Percentiles rank a stretch among this genome's conserved stretches.
Evolutionary conservation across 192 early-diverging fungal species (phyloP).

Genomic region (Podila minutissima): DNA sequence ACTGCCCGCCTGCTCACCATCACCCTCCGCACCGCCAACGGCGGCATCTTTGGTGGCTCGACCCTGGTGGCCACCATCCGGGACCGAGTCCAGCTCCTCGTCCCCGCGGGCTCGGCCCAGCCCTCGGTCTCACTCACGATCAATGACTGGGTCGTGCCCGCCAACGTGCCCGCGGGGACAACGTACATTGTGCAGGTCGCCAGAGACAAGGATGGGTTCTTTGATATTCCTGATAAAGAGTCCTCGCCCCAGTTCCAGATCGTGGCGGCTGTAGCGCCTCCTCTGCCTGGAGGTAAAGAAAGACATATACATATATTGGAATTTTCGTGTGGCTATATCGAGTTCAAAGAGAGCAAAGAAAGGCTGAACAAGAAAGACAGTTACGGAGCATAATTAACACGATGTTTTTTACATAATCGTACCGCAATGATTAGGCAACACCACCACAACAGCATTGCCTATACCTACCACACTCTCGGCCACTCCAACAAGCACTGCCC

Average conservation of each 20-base stretch:
- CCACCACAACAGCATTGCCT: neutral
- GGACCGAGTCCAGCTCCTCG: slow-evolving; percentile 22
- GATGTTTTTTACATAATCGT: neutral
- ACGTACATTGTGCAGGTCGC: slow-evolving; percentile 20
- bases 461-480: neutral
- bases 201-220: slow-evolving; percentile 7
- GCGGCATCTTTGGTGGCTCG: slow-evolving; percentile 3
- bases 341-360: too few species aligned
- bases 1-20: slow-evolving; percentile 20
- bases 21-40: neutral
- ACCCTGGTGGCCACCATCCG: slow-evolving; percentile 5
- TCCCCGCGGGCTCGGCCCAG: slow-evolving; percentile 1
- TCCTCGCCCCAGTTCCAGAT: slow-evolving; percentile 11
- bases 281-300: slow-evolving; percentile 4
- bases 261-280: neutral
- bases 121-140: slow-evolving; percentile 10
- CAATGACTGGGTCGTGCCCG: slow-evolving; percentile 23
- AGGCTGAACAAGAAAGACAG: too few species aligned
- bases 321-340: too few species aligned
- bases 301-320: neutral
- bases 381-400: too few species aligned
- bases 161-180: slow-evolving; percentile 9
- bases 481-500: neutral
- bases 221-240: slow-evolving; percentile 7
- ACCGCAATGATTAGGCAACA: neutral